Evolutionary conservation across 169 alveolate species (phyloP).

Genomic region (Eimeria tenella): DNA sequence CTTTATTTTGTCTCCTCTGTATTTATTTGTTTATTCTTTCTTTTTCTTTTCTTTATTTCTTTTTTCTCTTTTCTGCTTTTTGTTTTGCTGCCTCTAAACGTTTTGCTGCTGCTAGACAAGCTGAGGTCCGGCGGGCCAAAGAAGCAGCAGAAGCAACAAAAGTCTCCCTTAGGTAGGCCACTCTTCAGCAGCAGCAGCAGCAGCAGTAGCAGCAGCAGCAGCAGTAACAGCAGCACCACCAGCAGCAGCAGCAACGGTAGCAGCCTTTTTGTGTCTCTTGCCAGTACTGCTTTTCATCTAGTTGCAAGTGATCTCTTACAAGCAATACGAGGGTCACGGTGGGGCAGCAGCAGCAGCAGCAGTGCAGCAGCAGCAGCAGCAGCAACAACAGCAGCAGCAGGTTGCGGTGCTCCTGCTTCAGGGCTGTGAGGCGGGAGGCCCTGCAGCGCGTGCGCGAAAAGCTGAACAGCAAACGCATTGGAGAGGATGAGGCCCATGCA

Average conservation of each 20-base stretch:
- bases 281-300: too few species aligned
- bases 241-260: neutral
- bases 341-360: neutral
- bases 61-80: neutral
- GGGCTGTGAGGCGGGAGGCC: conserved; percentile 27
- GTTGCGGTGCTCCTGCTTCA: neutral
- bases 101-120: neutral
- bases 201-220: neutral
- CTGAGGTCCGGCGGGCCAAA: conserved; percentile 4
- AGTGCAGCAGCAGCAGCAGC: conserved; percentile 12
- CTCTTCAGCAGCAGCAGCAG: conserved; percentile 29
- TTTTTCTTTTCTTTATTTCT: neutral
- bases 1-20: neutral
- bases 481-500: neutral
- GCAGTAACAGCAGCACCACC: neutral
- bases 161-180: neutral
- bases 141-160: conserved; percentile 35
- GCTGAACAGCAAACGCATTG: neutral
- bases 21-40: too few species aligned
- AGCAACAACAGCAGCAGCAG: neutral
- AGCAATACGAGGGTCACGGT: neutral
- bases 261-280: neutral
- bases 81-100: neutral
- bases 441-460: neutral
- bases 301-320: too few species aligned